phyloP scores from a whole-genome alignment of 2,329 filamentous ascomycete genomes.

The Xylariales sp. region DNA sequence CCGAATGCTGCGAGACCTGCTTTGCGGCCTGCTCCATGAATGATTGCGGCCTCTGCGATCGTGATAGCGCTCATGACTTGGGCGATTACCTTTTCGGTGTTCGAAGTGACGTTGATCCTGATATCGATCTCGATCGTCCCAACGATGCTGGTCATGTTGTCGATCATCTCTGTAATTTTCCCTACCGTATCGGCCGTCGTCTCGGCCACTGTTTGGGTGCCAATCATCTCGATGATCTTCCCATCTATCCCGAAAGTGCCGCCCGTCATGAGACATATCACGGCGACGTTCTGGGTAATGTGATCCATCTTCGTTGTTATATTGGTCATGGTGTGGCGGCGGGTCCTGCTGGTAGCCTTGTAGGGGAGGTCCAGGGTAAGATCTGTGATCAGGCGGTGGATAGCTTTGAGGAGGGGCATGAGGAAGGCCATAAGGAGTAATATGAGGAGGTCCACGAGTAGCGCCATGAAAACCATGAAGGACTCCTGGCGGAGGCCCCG shows the following conservation, averaged over 20 bases:
- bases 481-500: neutral
- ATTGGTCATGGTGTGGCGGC: neutral
- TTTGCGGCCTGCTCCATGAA: neutral
- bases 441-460: constrained; percentile 2
- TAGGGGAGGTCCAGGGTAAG: constrained; percentile 1
- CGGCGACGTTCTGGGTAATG: neutral
- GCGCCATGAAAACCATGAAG: neutral
- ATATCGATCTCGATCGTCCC: constrained; percentile 1
- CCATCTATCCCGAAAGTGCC: constrained; percentile 4
- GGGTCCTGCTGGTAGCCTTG: constrained; percentile 3
- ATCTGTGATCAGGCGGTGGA: constrained; percentile 1
- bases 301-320: neutral
- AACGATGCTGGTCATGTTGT: too few relatives aligned
- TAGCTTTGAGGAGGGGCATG: constrained; percentile 3
- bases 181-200: neutral
- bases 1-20: neutral
- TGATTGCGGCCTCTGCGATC: constrained; percentile 3
- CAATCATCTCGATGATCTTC: neutral
- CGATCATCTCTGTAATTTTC: constrained; percentile 1
- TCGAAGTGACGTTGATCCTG: constrained; percentile 2
- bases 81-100: neutral
- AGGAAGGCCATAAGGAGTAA: constrained; percentile 2
- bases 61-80: neutral
- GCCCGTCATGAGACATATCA: constrained; percentile 2
- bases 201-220: neutral